These are phyloP conservation scores for Penicillium longicatenatum DNA, from an alignment of 495 filamentous ascomycete genomes.

Conservation along the genomic window DNA sequence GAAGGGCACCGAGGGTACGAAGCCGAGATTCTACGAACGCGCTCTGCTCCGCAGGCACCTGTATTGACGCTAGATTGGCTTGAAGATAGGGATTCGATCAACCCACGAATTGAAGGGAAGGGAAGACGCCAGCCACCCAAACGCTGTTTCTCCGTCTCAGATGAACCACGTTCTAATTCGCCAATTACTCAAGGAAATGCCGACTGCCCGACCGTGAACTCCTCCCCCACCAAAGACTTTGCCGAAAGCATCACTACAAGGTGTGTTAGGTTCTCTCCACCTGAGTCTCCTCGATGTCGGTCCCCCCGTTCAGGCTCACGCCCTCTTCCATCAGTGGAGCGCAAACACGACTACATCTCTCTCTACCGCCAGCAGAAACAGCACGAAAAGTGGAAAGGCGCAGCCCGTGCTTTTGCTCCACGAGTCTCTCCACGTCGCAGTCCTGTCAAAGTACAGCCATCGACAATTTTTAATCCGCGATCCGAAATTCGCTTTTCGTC, in stretches of 20 bases:
- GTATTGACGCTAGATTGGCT: constrained; percentile 19
- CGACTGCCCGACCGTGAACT: background rate
- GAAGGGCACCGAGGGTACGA: background rate
- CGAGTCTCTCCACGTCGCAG: constrained; percentile 14
- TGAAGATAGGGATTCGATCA: constrained; percentile 4
- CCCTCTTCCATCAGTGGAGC: constrained; percentile 17
- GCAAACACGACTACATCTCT: constrained; percentile 17
- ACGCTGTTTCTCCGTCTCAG: constrained; percentile 10
- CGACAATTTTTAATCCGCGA: constrained; percentile 1
- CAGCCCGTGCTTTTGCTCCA: constrained; percentile 5
- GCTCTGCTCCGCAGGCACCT: constrained; percentile 10
- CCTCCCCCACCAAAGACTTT: background rate
- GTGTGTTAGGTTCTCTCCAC: constrained; percentile 23
- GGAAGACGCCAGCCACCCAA: background rate
- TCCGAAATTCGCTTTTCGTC: constrained; percentile 10
- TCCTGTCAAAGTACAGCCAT: constrained; percentile 1
- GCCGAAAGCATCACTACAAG: constrained; percentile 1
- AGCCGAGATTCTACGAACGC: constrained; percentile 8
- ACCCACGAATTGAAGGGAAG: background rate
- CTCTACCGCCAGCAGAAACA: constrained; percentile 21
- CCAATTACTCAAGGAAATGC: background rate
- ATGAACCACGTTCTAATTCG: constrained; percentile 4
- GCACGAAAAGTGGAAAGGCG: constrained; percentile 24
- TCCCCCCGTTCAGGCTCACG: background rate
- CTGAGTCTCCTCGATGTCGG: background rate